These are phyloP conservation scores for Aspergillus oerlinghausenensis DNA, from an alignment of 2,329 filamentous ascomycete species.

Conservation along the genomic window DNA sequence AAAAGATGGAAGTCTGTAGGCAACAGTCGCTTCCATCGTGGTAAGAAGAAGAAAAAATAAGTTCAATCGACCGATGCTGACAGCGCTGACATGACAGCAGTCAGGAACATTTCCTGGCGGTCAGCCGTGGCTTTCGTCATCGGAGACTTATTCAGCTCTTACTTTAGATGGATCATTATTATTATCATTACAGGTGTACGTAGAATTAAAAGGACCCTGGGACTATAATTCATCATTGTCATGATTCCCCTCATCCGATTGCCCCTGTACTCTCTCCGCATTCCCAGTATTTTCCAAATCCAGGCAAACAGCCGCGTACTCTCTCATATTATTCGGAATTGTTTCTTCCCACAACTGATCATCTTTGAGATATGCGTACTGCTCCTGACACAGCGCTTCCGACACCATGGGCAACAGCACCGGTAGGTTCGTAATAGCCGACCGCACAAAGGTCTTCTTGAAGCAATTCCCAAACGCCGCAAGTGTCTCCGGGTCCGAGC, in stretches of 20 bases:
- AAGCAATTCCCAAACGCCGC: constrained; percentile 33
- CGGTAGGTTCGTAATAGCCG: constrained; percentile 26
- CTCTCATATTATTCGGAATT: constrained; percentile 32
- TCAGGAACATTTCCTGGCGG: background rate
- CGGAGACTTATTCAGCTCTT: no score
- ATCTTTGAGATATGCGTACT: constrained; percentile 25
- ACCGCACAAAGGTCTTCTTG: constrained; percentile 29
- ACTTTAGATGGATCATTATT: no score
- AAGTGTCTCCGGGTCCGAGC: constrained; percentile 27
- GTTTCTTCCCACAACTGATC: constrained; percentile 30
- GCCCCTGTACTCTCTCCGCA: constrained; percentile 10
- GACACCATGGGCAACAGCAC: constrained; percentile 28
- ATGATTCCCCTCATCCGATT: constrained; percentile 11
- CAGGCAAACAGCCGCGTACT: constrained; percentile 29
- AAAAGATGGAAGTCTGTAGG: background rate
- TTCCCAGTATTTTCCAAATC: constrained; percentile 14
- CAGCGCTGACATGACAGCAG: background rate
- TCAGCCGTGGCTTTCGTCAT: background rate
- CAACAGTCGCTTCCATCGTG: background rate
- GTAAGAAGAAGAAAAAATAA: background rate
- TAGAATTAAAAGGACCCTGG: background rate
- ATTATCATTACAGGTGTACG: background rate
- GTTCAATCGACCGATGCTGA: background rate
- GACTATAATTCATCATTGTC: constrained; percentile 17
- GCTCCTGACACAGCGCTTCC: constrained; percentile 27